Evolutionary conservation across 352 stramenopile genomes (phyloP).

Genomic region (Pseudoperonospora humuli): DNA sequence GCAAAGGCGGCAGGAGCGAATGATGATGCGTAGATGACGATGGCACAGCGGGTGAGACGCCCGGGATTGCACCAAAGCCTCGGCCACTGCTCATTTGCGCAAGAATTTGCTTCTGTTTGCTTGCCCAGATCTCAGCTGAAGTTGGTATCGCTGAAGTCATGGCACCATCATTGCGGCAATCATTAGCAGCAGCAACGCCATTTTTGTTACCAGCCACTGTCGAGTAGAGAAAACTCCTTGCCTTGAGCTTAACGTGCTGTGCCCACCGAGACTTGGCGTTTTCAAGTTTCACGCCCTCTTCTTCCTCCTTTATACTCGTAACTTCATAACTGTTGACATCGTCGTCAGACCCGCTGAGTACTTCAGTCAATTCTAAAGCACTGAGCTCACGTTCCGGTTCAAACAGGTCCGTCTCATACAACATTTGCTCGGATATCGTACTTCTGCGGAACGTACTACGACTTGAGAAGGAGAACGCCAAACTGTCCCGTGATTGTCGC

Average conservation of each 20-base stretch:
- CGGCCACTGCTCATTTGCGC: slow-evolving; percentile 35
- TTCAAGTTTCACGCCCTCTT: slow-evolving; percentile 75
- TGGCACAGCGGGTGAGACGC: slow-evolving; percentile 10
- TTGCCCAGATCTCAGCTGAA: slow-evolving; percentile 57
- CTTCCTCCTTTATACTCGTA: slow-evolving; percentile 81
- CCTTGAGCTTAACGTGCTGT: slow-evolving; percentile 81
- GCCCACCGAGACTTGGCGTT: slow-evolving; percentile 78
- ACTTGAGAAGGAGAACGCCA: slow-evolving; percentile 66
- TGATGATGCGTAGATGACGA: slow-evolving; percentile 20
- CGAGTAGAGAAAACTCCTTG: slow-evolving; percentile 64
- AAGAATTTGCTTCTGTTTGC: slow-evolving; percentile 66
- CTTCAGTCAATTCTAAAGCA: slow-evolving; percentile 59
- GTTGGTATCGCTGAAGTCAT: slow-evolving; percentile 34
- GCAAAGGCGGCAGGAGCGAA: slow-evolving; percentile 18
- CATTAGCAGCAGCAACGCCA: slow-evolving; percentile 6
- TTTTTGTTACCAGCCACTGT: slow-evolving; percentile 37
- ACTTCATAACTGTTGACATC: slow-evolving; percentile 65
- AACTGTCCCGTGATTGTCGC: slow-evolving; percentile 31
- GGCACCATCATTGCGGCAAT: slow-evolving; percentile 2
- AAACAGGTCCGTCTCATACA: slow-evolving; percentile 78
- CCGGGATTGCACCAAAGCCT: slow-evolving; percentile 8
- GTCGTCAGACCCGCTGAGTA: slow-evolving; percentile 54
- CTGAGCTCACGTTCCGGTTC: slow-evolving; percentile 75
- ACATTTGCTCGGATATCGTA: slow-evolving; percentile 80
- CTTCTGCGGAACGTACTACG: slow-evolving; percentile 71